phyloP scores from a whole-genome alignment of 192 early-diverging fungal species.

The Glomus cerebriforme region DNA sequence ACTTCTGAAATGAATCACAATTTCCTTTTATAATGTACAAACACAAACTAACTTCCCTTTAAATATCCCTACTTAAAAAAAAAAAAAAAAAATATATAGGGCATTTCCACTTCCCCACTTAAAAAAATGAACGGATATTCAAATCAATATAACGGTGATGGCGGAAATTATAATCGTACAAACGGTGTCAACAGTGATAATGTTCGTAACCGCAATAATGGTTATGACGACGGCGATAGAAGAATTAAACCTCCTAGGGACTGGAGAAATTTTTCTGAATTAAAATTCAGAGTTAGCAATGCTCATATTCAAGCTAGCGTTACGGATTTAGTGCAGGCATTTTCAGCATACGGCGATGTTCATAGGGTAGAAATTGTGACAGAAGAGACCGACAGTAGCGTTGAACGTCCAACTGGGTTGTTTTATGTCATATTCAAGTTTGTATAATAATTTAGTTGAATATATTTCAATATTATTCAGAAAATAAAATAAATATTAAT shows the following conservation, averaged over 20 bases:
- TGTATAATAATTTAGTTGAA: neutral
- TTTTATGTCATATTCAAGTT: slow-evolving; percentile 29
- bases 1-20: too few species aligned
- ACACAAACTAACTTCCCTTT: too few species aligned
- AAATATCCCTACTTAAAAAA: too few species aligned
- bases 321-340: slow-evolving; percentile 18
- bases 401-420: slow-evolving; percentile 11
- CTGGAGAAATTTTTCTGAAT: neutral
- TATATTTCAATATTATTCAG: neutral
- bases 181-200: neutral
- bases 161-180: too few species aligned
- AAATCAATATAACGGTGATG: too few species aligned
- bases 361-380: slow-evolving; percentile 33
- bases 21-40: too few species aligned
- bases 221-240: too few species aligned
- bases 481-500: neutral
- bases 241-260: neutral
- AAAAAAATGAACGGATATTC: too few species aligned
- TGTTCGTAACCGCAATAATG: too few species aligned
- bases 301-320: neutral
- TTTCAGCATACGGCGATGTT: slow-evolving; percentile 29
- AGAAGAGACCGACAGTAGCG: neutral
- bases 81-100: too few species aligned
- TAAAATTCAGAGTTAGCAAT: slow-evolving; percentile 31
- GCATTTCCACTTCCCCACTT: too few species aligned